Base-by-base conservation (phyloP, 371 early-diverging fungal genomes). In the Zychaea mexicana region DNA sequence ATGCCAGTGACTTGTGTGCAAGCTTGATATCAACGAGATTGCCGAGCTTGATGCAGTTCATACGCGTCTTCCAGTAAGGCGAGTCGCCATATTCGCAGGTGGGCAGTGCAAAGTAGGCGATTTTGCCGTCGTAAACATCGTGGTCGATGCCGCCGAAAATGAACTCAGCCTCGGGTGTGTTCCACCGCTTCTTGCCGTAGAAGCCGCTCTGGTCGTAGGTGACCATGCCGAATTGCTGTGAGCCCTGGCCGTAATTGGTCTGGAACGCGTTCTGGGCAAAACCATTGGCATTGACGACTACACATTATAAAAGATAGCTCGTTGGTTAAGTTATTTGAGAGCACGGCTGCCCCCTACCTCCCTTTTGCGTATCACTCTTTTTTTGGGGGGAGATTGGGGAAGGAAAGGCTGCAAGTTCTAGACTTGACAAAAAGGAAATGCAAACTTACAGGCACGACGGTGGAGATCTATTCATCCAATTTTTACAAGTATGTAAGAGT, bases 121-220 rank as follows among this genome's bases (percentile, higher is more conserved):
- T 63, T 22, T 69, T 57, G 57, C 81, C 81, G 27, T 81, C 72
- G 61, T 77, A 81, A 5, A 77, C 65, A 13, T 64, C 56, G 52
- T 77, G 81, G 49, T 81, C 81, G 47, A 81, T 56, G 45, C 81
- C 81, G 36, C 81, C 81, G 59, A 80, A 71, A 30, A 80, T 75
- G 45, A 80, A 80, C 47, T 77, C 70, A 27, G 65, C 81, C 2
- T 77, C 67, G 28, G 70, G 59, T 19, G 42, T 62, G 52, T 71
- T 57, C 66, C 66, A 64, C 32, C 72, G 65, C 62, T 80, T 80
- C 52, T 66, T 22, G n/a, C 39, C 64, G 46, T 71, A 72, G 53
- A 76, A 76, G 6, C 79, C 74, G 32, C 36, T 53, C 8, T 36
- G 27, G 22, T 52, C 42, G 9, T 60, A 30, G 1, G 71, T 60